phyloP scores from a whole-genome alignment of 768 basidiomycete genomes.

The Macrolepiota fuliginosa region DNA sequence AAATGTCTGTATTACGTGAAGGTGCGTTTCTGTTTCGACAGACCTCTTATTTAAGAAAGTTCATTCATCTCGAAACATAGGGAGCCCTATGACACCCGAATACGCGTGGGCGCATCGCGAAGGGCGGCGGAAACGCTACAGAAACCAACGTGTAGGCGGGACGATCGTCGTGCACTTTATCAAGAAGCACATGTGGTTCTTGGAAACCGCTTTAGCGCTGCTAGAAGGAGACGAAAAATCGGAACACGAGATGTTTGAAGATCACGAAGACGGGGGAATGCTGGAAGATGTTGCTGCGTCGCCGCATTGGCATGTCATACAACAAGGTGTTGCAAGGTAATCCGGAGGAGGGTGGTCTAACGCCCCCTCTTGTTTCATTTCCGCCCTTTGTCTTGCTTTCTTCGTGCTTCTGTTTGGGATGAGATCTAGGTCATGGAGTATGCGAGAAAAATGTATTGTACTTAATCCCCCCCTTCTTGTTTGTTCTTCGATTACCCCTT shows the following conservation, averaged over 20 bases:
- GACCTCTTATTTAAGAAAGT: no score
- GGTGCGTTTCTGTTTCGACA: slow-evolving; percentile 36
- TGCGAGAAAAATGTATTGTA: background rate
- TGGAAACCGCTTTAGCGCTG: slow-evolving; percentile 89
- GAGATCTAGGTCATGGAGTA: background rate
- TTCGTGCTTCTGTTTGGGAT: background rate
- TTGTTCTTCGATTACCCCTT: background rate
- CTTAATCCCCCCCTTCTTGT: background rate
- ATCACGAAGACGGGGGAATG: background rate
- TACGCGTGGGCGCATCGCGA: slow-evolving; percentile 75
- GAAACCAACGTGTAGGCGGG: slow-evolving; percentile 76
- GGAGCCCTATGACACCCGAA: slow-evolving; percentile 53
- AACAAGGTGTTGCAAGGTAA: background rate
- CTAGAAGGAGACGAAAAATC: slow-evolving; percentile 76
- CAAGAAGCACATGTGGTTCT: slow-evolving; percentile 96
- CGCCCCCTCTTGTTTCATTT: background rate
- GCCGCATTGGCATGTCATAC: background rate
- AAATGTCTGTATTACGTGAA: slow-evolving; percentile 71
- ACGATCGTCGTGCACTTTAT: slow-evolving; percentile 96
- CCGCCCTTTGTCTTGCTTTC: background rate
- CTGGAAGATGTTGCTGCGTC: background rate
- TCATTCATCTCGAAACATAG: slow-evolving; percentile 29
- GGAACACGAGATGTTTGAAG: slow-evolving; percentile 38
- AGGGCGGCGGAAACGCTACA: slow-evolving; percentile 63
- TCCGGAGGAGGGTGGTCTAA: background rate